phyloP scores from a whole-genome alignment of 345 rosid species.

The Eucalyptus curtisii region DNA sequence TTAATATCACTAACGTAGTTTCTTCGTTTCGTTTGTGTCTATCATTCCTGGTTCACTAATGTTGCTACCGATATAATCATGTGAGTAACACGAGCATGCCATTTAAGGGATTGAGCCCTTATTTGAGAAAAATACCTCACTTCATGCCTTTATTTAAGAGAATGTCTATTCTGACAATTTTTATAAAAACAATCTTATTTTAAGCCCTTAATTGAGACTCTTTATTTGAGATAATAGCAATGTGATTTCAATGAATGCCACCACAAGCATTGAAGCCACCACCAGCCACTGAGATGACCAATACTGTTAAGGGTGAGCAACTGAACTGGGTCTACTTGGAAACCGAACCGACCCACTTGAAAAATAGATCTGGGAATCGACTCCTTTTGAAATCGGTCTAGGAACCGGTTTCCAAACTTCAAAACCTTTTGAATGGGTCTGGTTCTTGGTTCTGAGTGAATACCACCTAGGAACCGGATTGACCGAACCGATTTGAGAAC shows the following conservation, averaged over 20 bases:
- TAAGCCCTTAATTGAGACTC: neutral
- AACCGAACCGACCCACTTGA: too few species aligned
- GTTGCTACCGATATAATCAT: neutral
- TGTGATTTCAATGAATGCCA: neutral
- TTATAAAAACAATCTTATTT: too few species aligned
- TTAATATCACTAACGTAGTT: neutral
- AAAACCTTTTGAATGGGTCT: fast-evolving
- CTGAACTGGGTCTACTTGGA: too few species aligned
- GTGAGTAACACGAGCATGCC: neutral
- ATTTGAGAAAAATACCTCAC: neutral
- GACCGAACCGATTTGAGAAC: too few species aligned
- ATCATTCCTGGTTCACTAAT: neutral
- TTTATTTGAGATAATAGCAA: neutral
- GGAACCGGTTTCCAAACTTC: too few species aligned
- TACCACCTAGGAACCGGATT: too few species aligned
- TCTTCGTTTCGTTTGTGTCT: neutral
- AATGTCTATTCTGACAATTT: neutral
- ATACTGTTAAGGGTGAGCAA: too few species aligned
- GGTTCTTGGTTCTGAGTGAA: too few species aligned
- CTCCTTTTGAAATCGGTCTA: too few species aligned
- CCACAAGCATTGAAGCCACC: neutral
- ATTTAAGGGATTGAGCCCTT: neutral
- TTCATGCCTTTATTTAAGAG: too few species aligned
- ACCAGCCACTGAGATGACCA: neutral
- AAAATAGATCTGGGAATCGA: too few species aligned